These are phyloP conservation scores for Mycena alexandri DNA, from an alignment of 768 basidiomycete species.

Conservation along the genomic window DNA sequence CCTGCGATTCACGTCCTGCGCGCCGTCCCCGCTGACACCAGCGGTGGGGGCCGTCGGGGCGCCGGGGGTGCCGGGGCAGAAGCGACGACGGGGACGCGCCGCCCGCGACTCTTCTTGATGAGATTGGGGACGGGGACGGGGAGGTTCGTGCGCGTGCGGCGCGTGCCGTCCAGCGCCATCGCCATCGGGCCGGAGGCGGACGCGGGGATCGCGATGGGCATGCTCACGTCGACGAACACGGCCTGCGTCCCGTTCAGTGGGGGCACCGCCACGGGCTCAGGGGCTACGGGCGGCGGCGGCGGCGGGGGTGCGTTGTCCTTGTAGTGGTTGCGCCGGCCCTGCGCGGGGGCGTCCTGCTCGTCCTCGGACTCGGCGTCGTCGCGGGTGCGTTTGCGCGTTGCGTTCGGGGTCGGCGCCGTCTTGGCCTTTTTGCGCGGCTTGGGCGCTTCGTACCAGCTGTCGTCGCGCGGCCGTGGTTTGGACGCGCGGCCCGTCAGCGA, in stretches of 20 bases:
- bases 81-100: conserved; percentile 69
- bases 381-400: conserved; percentile 29
- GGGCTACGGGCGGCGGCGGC: not conserved
- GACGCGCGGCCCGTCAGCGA: conserved; percentile 32
- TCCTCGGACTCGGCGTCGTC: conserved; percentile 30
- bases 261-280: conserved; percentile 7
- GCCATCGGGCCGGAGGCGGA: no score
- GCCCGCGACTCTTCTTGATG: conserved; percentile 78
- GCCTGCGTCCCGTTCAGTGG: conserved; percentile 20
- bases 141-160: conserved; percentile 38
- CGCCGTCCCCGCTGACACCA: no score
- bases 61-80: not conserved
- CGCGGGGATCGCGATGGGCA: not conserved
- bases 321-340: no score
- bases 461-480: conserved; percentile 28
- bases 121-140: conserved; percentile 77
- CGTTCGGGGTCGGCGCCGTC: not conserved
- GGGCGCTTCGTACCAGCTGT: conserved; percentile 31
- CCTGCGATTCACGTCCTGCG: conserved; percentile 51
- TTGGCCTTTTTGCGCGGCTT: conserved; percentile 30
- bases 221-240: conserved; percentile 17
- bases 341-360: not conserved
- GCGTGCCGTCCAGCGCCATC: no score
- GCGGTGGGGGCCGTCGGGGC: no score
- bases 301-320: not conserved